Evolutionary conservation across 2,329 filamentous ascomycete genomes (phyloP).

Genomic region (Aspergillus neoniger): DNA sequence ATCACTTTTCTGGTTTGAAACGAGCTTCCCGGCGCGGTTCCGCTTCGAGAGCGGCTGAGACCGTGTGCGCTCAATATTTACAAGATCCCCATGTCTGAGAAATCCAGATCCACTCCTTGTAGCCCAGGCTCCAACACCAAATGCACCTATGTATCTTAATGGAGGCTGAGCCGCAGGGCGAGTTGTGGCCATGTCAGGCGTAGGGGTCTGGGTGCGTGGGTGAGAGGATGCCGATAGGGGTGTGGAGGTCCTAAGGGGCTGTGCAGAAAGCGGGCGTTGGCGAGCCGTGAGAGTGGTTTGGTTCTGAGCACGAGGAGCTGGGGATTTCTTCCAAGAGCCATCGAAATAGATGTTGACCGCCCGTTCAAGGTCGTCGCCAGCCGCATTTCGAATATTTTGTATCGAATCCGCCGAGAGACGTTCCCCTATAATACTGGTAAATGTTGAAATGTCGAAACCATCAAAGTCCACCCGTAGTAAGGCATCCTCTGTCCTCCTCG

Average conservation of each 20-base stretch:
- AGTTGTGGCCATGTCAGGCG: conserved; percentile 11
- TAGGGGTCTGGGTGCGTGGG: conserved; percentile 3
- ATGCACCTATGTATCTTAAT: conserved; percentile 81
- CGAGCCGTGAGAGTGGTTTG: conserved; percentile 15
- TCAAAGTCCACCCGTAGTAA: conserved; percentile 16
- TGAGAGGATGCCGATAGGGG: not conserved
- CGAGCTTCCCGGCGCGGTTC: conserved; percentile 49
- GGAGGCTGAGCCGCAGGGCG: conserved; percentile 44
- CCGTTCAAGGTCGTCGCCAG: conserved; percentile 57
- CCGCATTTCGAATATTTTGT: conserved; percentile 50
- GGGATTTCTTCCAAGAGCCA: conserved; percentile 59
- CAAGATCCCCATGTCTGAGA: conserved; percentile 76
- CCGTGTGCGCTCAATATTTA: conserved; percentile 84
- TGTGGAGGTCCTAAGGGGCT: not conserved
- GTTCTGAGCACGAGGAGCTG: conserved; percentile 12
- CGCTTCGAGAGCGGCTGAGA: conserved; percentile 60
- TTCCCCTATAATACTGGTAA: conserved; percentile 61
- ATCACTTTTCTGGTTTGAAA: conserved; percentile 68
- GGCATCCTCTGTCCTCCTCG: conserved; percentile 2
- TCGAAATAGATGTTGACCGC: conserved; percentile 67
- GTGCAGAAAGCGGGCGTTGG: conserved; percentile 13
- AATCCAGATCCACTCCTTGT: conserved; percentile 78
- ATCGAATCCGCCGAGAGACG: conserved; percentile 49
- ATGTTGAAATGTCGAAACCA: conserved; percentile 57
- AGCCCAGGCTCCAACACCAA: conserved; percentile 89